Evolutionary conservation across 2,329 filamentous ascomycete genomes (phyloP).

Genomic region (Colletotrichum sp.): DNA sequence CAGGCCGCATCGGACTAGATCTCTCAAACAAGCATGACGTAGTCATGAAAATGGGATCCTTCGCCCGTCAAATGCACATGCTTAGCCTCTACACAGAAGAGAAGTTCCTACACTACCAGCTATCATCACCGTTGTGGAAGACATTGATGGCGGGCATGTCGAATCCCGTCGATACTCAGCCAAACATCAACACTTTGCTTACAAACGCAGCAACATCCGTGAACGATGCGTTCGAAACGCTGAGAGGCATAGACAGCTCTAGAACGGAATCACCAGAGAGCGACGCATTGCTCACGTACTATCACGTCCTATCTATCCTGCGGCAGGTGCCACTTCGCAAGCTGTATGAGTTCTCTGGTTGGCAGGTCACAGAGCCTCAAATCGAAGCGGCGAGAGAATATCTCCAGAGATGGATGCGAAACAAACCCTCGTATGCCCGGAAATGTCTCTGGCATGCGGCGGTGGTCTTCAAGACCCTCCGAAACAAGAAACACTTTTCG

Average conservation of each 20-base stretch:
- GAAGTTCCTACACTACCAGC: not conserved
- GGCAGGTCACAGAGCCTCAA: not conserved
- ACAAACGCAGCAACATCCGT: not conserved
- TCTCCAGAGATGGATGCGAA: not conserved
- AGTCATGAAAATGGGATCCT: not conserved
- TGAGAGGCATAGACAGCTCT: not conserved
- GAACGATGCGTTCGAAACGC: not conserved
- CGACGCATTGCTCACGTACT: not conserved
- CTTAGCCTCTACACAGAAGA: not conserved
- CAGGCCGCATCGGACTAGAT: not conserved
- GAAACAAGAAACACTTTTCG: not conserved
- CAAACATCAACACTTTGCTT: not conserved
- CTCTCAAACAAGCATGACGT: not conserved
- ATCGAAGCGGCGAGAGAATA: not conserved
- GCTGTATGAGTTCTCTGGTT: not conserved
- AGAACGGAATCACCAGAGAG: not conserved
- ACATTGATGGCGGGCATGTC: not conserved
- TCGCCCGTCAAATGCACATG: not conserved
- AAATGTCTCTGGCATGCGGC: not conserved
- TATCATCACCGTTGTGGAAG: not conserved
- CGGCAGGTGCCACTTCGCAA: not conserved
- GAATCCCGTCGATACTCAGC: too few species aligned
- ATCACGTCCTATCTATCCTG: not conserved
- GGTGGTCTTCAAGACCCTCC: not conserved
- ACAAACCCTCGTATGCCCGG: not conserved